Conservation (phyloP, 305 asterid species). For the Fraxinus dipetala region DNA sequence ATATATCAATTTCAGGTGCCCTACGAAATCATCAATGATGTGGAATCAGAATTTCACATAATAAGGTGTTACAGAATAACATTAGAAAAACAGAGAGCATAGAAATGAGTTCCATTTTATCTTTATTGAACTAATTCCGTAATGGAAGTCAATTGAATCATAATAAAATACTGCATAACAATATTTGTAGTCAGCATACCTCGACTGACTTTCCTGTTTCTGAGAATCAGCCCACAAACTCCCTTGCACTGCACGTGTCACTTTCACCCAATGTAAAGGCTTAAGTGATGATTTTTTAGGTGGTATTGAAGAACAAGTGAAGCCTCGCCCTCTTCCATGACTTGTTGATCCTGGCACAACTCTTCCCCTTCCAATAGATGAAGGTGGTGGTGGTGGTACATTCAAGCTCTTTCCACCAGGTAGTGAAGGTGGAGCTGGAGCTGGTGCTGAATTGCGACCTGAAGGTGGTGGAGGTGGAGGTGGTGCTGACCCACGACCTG, state of each 20-base stretch:
- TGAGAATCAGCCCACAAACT: constrained; percentile 96
- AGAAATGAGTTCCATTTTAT: constrained; percentile 1
- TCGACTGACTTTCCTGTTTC: constrained; percentile 70
- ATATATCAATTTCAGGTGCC: constrained; percentile 95
- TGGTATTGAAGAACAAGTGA: constrained; percentile 66
- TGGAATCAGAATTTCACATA: constrained; percentile 31
- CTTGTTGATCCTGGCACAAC: constrained; percentile 41
- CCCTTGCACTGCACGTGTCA: constrained; percentile 92
- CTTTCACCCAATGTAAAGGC: constrained; percentile 98
- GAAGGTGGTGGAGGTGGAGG: constrained; percentile 13
- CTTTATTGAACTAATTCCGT: not conserved
- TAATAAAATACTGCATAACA: not conserved
- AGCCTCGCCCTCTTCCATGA: constrained; percentile 56
- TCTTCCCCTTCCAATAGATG: constrained; percentile 67
- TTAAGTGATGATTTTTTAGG: constrained; percentile 78
- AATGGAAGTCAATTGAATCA: constrained; percentile 17
- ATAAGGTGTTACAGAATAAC: constrained; percentile 7
- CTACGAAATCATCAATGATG: constrained; percentile 37
- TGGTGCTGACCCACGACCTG: not conserved
- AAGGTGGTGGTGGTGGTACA: constrained; percentile 74
- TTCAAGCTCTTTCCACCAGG: constrained; percentile 60
- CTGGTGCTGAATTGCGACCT: constrained; percentile 34
- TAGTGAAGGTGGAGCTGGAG: constrained; percentile 56
- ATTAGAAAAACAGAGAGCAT: not conserved
- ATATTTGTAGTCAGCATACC: constrained; percentile 45